Evolutionary conservation across 2,329 filamentous ascomycete species (phyloP), one percentile per base, ranked within the genome.

Genomic region (Alternaria arborescens): DNA sequence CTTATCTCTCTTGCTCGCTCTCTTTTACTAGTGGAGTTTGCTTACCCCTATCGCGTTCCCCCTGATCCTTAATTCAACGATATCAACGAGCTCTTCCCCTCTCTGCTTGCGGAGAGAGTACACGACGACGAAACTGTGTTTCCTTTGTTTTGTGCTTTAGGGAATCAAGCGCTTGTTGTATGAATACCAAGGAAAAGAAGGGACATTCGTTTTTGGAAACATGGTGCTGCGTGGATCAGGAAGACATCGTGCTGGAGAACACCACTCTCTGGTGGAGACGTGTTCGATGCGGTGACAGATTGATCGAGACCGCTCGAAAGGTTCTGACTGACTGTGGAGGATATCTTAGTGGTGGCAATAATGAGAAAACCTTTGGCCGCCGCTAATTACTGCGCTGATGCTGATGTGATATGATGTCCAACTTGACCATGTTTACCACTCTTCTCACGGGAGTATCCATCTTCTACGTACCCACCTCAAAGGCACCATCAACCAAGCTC

Each of bases 401-500:
- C 57, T 12, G 52, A 32, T 38, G 46, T 50, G 55, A 41, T 53
- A 44, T 52, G 43, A 56, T 50, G 22, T 58, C 16, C 46, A 40
- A 36, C 10, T 41, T 24, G 5, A 16, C 20, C 12, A 42, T 16
- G 12, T 16, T 24, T 42, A 24, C 3, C 11, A 5, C 36, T 38
- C 36, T 22, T 18, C 10, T 16, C 32, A 42, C 40, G 12, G 16
- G 12, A 42, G 6, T 24, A 42, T 24, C 40, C 18, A 6, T 5
- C 11, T 6, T 44, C 58, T 65, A 77, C 18, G 66, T 55, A 2
- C 77, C 81, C 34, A 83, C 81, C 70, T 83, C 79, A 52, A 82
- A 77, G 61, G 67, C 77, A 5, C 82, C 83, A 61, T 80, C 70
- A 2, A 84, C 78, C 66, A 79, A 73, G 0, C 74, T 69, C 83